A percentile compares a stretch with the other conserved stretches of the same genome.
Evolutionary conservation across 306 rosid species (phyloP).

Genomic region (Albizia julibrissin): DNA sequence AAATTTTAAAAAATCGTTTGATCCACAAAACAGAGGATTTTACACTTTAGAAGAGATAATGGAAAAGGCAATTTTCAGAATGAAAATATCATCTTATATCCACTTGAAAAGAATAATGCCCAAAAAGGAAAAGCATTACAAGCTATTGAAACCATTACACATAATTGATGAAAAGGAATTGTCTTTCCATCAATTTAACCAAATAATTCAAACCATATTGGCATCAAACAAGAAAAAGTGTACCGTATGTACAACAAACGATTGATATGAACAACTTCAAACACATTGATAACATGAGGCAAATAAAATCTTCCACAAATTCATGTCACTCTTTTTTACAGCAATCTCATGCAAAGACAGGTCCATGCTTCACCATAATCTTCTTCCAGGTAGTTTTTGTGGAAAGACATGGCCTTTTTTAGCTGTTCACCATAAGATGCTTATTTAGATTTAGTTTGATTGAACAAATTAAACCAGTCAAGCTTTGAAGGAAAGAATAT

Average conservation of each 20-base stretch:
- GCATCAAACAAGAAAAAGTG: background rate
- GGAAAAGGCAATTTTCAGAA: background rate
- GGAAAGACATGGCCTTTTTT: too few relatives aligned
- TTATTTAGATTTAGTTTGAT: background rate
- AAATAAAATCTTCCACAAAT: background rate
- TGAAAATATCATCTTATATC: background rate
- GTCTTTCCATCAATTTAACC: background rate
- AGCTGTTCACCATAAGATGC: background rate
- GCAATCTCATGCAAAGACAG: constrained; percentile 5
- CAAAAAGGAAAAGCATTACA: background rate
- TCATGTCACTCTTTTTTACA: constrained; percentile 8
- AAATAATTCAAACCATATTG: background rate
- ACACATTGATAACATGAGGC: background rate
- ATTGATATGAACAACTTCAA: background rate
- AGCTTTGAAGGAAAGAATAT: background rate
- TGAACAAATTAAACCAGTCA: background rate
- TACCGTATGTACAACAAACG: background rate
- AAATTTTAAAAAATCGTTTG: too few relatives aligned
- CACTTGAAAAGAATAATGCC: background rate
- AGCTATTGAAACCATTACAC: background rate
- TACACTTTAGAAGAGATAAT: background rate
- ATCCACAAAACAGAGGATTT: too few relatives aligned
- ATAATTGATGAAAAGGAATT: background rate
- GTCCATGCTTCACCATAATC: constrained; percentile 9
- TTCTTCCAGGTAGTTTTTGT: background rate